A percentile compares a stretch with the other conserved stretches of the same genome.
phyloP scores from a whole-genome alignment of 306 rosid species.

The Inga leiocalycina region DNA sequence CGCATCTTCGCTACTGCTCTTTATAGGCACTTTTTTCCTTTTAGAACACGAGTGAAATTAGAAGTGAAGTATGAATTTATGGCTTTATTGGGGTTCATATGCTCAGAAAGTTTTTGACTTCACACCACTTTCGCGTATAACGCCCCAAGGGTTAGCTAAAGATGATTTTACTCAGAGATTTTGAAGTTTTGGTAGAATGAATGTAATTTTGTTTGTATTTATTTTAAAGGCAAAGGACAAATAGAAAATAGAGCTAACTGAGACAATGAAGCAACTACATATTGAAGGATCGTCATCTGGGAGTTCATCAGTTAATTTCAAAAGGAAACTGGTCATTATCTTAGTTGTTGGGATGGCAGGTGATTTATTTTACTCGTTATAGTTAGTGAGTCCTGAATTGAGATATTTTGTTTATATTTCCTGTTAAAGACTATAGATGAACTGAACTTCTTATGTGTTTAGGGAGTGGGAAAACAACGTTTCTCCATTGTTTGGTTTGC shows the following conservation, averaged over 20 bases:
- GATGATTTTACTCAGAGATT: background rate
- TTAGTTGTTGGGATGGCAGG: constrained; percentile 96
- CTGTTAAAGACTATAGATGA: constrained; percentile 15
- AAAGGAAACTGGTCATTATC: constrained; percentile 77
- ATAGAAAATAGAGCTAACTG: constrained; percentile 59
- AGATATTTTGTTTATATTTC: background rate
- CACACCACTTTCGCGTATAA: background rate
- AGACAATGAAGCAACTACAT: constrained; percentile 60
- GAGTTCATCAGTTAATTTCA: constrained; percentile 54
- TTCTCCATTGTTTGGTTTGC: constrained; percentile 76
- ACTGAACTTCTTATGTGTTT: constrained; percentile 30
- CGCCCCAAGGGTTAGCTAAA: background rate
- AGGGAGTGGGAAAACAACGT: constrained; percentile 96
- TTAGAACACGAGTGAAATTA: background rate
- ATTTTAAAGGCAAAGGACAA: constrained; percentile 50
- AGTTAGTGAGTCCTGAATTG: background rate
- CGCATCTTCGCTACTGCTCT: background rate
- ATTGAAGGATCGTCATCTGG: constrained; percentile 69
- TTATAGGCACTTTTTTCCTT: background rate
- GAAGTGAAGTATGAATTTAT: background rate
- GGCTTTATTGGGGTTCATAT: background rate
- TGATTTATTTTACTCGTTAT: constrained; percentile 26
- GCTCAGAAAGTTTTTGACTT: background rate
- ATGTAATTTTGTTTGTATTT: constrained; percentile 25
- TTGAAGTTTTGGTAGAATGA: background rate